Evolutionary conservation across 495 filamentous ascomycete species (phyloP), one percentile per base, ranked within the genome.

Genomic region (Penicillium verhagenii): DNA sequence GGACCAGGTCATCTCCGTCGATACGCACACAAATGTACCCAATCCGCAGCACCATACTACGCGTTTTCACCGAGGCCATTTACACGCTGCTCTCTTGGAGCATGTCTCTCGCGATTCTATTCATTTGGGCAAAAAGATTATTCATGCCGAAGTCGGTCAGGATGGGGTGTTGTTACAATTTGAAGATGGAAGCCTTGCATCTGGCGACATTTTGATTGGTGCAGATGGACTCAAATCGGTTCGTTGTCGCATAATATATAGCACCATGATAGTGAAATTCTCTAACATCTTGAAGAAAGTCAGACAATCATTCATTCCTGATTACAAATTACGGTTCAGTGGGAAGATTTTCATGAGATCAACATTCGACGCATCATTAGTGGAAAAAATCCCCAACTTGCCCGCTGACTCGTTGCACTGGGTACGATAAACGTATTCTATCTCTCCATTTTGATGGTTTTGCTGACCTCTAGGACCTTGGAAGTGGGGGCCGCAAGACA

Each of bases 321-420:
- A 71, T 4, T 74, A 76, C 31, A 66, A 65, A 25, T 64, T 76
- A 0, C 61, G 64, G 10, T 76, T 75, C 64, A 76, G 66, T 20
- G 77, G 77, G 4, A 75, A 70, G 63, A 68, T 77, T 2, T 70
- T 74, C 7, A 73, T 78, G 62, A 65, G 77, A 39, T 69, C 72
- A n/a, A 73, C 77, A 6, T 79, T 81, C 35, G 72, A 73, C 48
- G 64, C 64, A 3, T 70, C 66, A 1, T 52, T 73, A 35, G 69
- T 76, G 4, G 68, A 68, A 28, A 66, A 65, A 42, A 68, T 79
- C 19, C 65, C 70, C 3, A 59, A 69, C 54, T 39, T 81, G 4
- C 76, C 75, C 6, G 52, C 67, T 16, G 78, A 79, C 53, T 76
- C 78, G 11, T 67, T 65, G 16, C 77, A 79, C 39, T 79, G 77